Percentiles rank a stretch among this genome's conserved stretches.
phyloP scores from a whole-genome alignment of 2,329 filamentous ascomycete genomes.

The Colletotrichum coccodes region DNA sequence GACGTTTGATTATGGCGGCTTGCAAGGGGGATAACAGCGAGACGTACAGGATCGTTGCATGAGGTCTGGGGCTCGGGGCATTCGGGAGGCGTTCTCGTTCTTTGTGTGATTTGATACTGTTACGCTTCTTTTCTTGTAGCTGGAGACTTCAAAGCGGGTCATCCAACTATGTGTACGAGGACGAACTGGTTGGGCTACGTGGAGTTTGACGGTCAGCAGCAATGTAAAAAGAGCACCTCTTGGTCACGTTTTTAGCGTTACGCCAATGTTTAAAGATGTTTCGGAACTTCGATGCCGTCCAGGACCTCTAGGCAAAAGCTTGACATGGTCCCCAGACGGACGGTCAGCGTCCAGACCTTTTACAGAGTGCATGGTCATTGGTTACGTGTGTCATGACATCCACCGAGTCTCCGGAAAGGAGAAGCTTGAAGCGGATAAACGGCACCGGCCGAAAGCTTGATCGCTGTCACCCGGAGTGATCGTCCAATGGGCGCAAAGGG shows the following conservation, averaged over 20 bases:
- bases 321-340: neutral
- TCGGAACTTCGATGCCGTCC: neutral
- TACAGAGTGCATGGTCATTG: constrained; percentile 4
- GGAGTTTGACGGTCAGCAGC: neutral
- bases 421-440: constrained; percentile 19
- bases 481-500: neutral
- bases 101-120: neutral
- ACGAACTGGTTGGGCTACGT: neutral
- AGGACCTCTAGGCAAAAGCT: constrained; percentile 25
- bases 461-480: neutral
- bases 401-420: neutral
- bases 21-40: constrained; percentile 41
- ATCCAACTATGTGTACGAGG: neutral
- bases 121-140: neutral
- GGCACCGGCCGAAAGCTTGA: constrained; percentile 28
- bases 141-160: neutral
- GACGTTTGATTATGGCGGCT: constrained; percentile 42
- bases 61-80: neutral
- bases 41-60: constrained; percentile 39
- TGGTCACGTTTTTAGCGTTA: too few relatives aligned
- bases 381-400: neutral
- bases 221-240: neutral
- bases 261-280: neutral
- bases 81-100: rapidly evolving
- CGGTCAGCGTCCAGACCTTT: neutral